Conservation (phyloP, 805 yeast species). For the Barnettozyma californica region DNA sequence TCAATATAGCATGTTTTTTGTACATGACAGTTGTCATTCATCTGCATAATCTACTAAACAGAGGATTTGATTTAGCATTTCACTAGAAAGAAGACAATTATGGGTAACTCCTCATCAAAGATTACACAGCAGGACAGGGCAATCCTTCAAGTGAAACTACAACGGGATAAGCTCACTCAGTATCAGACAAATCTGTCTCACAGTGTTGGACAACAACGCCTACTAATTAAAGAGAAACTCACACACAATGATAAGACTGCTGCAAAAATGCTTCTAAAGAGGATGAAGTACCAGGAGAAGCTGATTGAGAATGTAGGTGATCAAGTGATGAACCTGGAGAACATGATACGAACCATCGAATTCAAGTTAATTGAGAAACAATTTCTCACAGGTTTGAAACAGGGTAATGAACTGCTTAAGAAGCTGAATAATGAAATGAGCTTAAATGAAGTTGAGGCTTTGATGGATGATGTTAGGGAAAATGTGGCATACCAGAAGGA, state of each 20-base stretch:
- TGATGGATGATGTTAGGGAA: conserved; percentile 81
- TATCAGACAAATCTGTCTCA: conserved; percentile 50
- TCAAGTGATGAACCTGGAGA: conserved; percentile 77
- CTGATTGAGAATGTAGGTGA: conserved; percentile 64
- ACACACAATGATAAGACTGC: conserved; percentile 32
- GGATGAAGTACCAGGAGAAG: conserved; percentile 77
- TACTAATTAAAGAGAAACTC: conserved; percentile 26
- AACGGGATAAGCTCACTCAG: conserved; percentile 77
- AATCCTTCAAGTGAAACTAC: conserved; percentile 77
- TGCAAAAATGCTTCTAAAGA: conserved; percentile 66
- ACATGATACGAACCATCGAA: conserved; percentile 74
- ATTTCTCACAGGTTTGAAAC: conserved; percentile 70
- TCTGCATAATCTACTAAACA: neutral
- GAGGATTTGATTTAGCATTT: too few species aligned
- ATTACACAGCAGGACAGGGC: conserved; percentile 85
- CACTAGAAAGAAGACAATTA: neutral
- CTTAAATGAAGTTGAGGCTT: conserved; percentile 69
- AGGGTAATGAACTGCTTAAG: conserved; percentile 74
- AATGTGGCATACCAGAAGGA: conserved; percentile 77
- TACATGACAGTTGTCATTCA: neutral
- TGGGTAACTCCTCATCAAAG: conserved; percentile 31
- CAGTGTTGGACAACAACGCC: conserved; percentile 57
- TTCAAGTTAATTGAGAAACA: conserved; percentile 86
- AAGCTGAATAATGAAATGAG: conserved; percentile 75
- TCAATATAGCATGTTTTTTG: too few species aligned